Conservation (phyloP, 306 rosid genomes). For the Spatholobus suberectus region DNA sequence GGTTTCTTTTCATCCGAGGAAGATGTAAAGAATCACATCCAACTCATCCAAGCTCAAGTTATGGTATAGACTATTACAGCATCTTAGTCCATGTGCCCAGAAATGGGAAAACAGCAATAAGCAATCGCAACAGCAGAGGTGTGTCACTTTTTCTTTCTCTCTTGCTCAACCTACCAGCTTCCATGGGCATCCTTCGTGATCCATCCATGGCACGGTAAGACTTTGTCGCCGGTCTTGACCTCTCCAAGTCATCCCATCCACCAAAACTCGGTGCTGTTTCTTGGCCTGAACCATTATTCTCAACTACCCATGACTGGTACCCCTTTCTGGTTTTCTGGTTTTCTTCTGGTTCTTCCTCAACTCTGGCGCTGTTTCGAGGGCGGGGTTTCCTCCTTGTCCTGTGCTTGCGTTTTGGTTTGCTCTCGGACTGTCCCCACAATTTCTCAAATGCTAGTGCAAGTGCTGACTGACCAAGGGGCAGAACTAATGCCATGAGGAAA, state of each 20-base stretch:
- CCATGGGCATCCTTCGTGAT: constrained; percentile 42
- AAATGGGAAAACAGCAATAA: constrained; percentile 90
- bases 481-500: constrained; percentile 89
- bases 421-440: constrained; percentile 64
- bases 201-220: constrained; percentile 44
- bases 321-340: constrained; percentile 46
- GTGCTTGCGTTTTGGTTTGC: constrained; percentile 64
- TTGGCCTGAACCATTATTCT: constrained; percentile 51
- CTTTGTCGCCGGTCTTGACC: constrained; percentile 49
- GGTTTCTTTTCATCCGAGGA: constrained; percentile 35
- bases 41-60: constrained; percentile 25
- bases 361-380: constrained; percentile 16
- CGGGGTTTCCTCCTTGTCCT: constrained; percentile 61
- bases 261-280: constrained; percentile 57
- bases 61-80: constrained; percentile 49
- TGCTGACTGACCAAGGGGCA: constrained; percentile 85
- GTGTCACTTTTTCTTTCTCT: constrained; percentile 69
- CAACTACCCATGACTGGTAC: constrained; percentile 84
- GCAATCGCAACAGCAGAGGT: constrained; percentile 81
- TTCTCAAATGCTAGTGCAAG: constrained; percentile 78
- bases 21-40: constrained; percentile 17
- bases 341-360: constrained; percentile 54
- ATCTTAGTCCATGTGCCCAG: constrained; percentile 91
- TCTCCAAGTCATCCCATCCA: constrained; percentile 95
- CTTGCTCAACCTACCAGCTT: constrained; percentile 70